Evolutionary conservation across 495 filamentous ascomycete species (phyloP), one percentile per base, ranked within the genome.

Genomic region (Penicillium ucsense): DNA sequence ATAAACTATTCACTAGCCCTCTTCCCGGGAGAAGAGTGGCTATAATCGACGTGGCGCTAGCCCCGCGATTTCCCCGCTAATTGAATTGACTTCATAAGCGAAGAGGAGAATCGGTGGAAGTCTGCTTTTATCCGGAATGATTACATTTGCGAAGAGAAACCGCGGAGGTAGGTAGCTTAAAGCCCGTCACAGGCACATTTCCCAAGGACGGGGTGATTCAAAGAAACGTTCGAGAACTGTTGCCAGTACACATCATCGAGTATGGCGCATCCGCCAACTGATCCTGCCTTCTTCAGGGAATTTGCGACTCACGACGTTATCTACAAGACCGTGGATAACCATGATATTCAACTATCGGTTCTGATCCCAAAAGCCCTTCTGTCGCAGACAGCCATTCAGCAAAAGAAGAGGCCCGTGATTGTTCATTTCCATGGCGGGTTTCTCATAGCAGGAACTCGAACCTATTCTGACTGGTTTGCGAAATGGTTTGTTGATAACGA

Each of bases 391-490:
- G 30, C 8, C 28, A 39, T 2, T n/a, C 43, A 7, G 12, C 44
- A 45, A 10, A 40, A 36, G 29, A 47, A 43, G 30, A 34, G 36
- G 8, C 54, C 54, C 2, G 31, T 57, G 7, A 46, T 57, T 36
- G 35, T 40, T 8, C 46, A 43, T 20, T 50, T 57, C 30, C 54
- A 53, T 32, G 54, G 54, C 2, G 54, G 54, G 5, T 53, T 48
- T 41, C 41, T 57, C 4, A 43, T 57, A 11, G 20, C 43, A 32
- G 54, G 54, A 28, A 31, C 51, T 2, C 48, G 54, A n/a, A 8
- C 45, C 4, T 53, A 53, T 11, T 37, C 50, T 8, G 47, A 44
- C 8, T 57, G 54, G 54, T 48, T 57, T 12, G 41, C 43, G 29
- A 43, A 39, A 5, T 57, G 54, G 54, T 51, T 34, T n/a, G 44